Evolutionary conservation across 148 eudicot species (phyloP).

Genomic region (Dianthus caryophyllus): DNA sequence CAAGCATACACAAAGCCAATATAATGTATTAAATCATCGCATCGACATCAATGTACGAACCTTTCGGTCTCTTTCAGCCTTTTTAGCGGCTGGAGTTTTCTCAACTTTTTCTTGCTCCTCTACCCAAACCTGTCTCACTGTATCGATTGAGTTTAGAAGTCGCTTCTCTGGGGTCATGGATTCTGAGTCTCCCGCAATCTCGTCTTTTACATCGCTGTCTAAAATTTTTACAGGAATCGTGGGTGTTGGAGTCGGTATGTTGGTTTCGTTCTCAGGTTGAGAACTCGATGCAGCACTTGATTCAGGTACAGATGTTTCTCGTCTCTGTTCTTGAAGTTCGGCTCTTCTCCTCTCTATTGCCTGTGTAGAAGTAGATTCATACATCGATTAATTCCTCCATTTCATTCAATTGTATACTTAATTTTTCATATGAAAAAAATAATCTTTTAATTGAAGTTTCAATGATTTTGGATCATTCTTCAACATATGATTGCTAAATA

Average conservation of each 20-base stretch:
- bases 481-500: no score
- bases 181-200: slow-evolving; percentile 29
- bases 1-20: not conserved
- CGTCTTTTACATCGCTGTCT: slow-evolving; percentile 28
- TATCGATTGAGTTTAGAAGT: slow-evolving; percentile 61
- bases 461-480: no score
- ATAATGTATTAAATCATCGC: slow-evolving; percentile 33
- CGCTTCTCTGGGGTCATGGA: slow-evolving; percentile 25
- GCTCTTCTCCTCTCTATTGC: slow-evolving; percentile 66
- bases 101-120: slow-evolving; percentile 56
- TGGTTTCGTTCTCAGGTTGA: slow-evolving; percentile 33
- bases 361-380: slow-evolving; percentile 21
- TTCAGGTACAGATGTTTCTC: slow-evolving; percentile 11
- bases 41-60: slow-evolving; percentile 68
- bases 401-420: no score
- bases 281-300: slow-evolving; percentile 21
- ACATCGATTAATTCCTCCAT: no score
- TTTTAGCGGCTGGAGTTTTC: slow-evolving; percentile 64
- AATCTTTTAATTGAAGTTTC: no score
- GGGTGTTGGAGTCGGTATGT: slow-evolving; percentile 29
- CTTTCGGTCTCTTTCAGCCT: slow-evolving; percentile 54
- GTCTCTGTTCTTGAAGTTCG: slow-evolving; percentile 14
- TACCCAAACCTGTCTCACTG: slow-evolving; percentile 53
- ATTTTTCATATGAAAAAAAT: no score
- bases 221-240: slow-evolving; percentile 25